These are phyloP conservation scores for Alternaria burnsii DNA, from an alignment of 2,329 filamentous ascomycete species.

Conservation along the genomic window DNA sequence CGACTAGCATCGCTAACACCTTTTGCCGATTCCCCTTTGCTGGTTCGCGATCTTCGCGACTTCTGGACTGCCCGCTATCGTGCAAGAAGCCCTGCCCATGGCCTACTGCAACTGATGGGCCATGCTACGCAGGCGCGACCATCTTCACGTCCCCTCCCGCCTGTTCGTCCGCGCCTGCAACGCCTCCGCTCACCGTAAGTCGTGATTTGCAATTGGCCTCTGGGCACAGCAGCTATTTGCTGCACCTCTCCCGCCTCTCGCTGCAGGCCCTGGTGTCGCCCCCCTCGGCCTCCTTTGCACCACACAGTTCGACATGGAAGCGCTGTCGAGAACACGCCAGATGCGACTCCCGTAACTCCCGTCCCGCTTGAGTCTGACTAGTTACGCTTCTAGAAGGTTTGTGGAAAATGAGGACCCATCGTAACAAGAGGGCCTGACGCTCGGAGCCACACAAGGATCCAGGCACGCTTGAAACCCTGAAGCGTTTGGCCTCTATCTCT, in stretches of 20 bases:
- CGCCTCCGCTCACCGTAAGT: slow-evolving; percentile 19
- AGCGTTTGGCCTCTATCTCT: slow-evolving; percentile 20
- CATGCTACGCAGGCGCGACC: not conserved
- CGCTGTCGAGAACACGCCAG: slow-evolving; percentile 29
- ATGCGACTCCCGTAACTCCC: slow-evolving; percentile 36
- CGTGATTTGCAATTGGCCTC: slow-evolving; percentile 14
- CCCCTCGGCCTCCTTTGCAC: slow-evolving; percentile 28
- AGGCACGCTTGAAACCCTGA: slow-evolving; percentile 37
- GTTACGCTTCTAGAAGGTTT: slow-evolving; percentile 51
- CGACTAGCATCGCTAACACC: slow-evolving; percentile 4
- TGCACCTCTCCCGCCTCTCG: slow-evolving; percentile 15
- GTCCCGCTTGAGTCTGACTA: slow-evolving; percentile 39
- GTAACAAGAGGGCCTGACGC: slow-evolving; percentile 24
- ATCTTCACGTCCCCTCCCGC: slow-evolving; percentile 9
- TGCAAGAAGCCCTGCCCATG: not conserved
- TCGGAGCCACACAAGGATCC: slow-evolving; percentile 27
- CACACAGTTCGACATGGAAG: slow-evolving; percentile 35
- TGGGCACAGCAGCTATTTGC: slow-evolving; percentile 18
- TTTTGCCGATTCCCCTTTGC: slow-evolving; percentile 7
- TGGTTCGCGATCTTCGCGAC: not conserved
- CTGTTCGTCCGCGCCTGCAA: slow-evolving; percentile 22
- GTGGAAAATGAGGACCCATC: slow-evolving; percentile 43
- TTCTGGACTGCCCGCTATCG: not conserved
- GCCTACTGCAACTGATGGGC: not conserved
- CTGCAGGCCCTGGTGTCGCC: slow-evolving; percentile 11